Evolutionary conservation across 768 basidiomycete species (phyloP), one percentile per base, ranked within the genome.

Genomic region (Mycena alexandri): DNA sequence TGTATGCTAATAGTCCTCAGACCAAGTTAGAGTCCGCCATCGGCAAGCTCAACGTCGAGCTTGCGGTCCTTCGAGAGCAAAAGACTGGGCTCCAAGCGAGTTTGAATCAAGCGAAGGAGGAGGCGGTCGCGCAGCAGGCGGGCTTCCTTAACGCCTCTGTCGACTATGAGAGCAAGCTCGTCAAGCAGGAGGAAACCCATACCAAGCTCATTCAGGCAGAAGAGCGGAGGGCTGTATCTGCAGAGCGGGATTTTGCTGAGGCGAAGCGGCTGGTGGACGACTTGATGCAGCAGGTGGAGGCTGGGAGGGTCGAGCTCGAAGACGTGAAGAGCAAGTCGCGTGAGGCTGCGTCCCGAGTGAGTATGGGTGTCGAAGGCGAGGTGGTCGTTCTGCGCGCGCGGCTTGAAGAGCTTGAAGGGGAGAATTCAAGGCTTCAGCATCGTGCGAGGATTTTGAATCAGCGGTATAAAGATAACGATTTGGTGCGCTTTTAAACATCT

Each of bases 401-500:
- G 44, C 44, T 75, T 14, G 63, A 68, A 24, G 67, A 71, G 44
- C 43, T 77, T 25, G 69, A 65, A 46, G 61, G 19, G 12, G 73
- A 75, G 60, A 81, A 80, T 34, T 70, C 61, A 3, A 71, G 69
- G 24, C 71, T 82, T 17, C 22, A 64, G 36, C 65, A 76, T 54
- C 68, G 72, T 38, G 76, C 75, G 11, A 73, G 65, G 52, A 77
- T 61, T 1, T 71, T 86, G 44, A 68, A 76, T 67, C 70, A 70
- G 42, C 81, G 88, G 65, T 87, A 89, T 61, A 74, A 84, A 58
- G 73, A 74, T 5, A 82, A 84, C 21, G 78, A 84, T 54, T 68
- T 89, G 82, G 88, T 89, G 71, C 63, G 78, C 75, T 55, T 38
- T 17, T 29, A 3, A 5, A 11, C 17, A 22, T 41, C 33, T 44